phyloP scores from a whole-genome alignment of 352 stramenopile genomes.

The Phytophthora palmivora region DNA sequence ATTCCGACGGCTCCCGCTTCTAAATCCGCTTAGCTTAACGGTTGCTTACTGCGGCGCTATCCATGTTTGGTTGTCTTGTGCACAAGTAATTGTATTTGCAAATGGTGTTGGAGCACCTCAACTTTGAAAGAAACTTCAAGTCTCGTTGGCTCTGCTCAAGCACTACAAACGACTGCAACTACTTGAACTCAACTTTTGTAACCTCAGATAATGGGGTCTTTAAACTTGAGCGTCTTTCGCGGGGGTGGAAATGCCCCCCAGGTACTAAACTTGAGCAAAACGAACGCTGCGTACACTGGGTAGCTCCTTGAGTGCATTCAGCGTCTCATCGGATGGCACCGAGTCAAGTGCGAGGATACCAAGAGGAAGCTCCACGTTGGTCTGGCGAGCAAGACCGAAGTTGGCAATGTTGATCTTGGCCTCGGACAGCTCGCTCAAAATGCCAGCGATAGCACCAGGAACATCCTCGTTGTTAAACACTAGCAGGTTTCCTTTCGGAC shows the following conservation, averaged over 20 bases:
- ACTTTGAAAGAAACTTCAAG: no score
- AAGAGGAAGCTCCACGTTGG: conserved; percentile 61
- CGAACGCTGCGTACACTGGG: conserved; percentile 71
- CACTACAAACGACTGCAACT: conserved; percentile 15
- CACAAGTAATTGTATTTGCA: conserved; percentile 16
- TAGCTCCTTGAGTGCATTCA: conserved; percentile 67
- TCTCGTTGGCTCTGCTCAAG: no score
- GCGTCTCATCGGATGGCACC: conserved; percentile 57
- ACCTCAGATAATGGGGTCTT: no score
- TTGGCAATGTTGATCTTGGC: conserved; percentile 89
- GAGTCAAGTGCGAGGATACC: conserved; percentile 81
- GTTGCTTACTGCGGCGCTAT: not conserved
- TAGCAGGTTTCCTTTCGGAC: conserved; percentile 76
- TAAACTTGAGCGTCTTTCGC: no score
- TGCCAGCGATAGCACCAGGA: conserved; percentile 77
- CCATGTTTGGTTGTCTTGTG: conserved; percentile 27
- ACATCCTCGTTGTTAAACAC: conserved; percentile 88
- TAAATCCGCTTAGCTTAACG: conserved; percentile 6
- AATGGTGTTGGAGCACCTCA: conserved; percentile 12
- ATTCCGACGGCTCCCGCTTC: conserved; percentile 16
- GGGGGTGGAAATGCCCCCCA: no score
- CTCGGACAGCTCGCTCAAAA: conserved; percentile 70
- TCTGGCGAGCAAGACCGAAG: conserved; percentile 81
- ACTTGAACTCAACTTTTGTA: no score
- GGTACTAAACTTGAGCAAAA: conserved; percentile 73